Conservation (phyloP, 73 alveolate genomes). For the Uronychia binucleata region DNA sequence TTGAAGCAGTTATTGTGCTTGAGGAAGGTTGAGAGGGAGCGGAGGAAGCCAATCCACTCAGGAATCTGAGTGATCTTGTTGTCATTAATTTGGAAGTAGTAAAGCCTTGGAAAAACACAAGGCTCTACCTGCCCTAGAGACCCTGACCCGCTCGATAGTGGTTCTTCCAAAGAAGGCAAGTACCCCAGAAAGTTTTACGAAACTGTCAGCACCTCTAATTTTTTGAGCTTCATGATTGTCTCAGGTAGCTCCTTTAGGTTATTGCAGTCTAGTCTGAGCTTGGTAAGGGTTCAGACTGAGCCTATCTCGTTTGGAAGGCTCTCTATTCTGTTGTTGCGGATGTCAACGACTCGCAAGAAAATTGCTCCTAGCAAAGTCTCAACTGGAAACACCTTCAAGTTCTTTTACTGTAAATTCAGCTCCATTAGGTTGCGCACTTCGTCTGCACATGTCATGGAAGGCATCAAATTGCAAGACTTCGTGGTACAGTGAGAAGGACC, state of each 20-base stretch:
- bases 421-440: neutral
- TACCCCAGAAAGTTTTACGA: neutral
- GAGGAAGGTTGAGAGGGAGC: constrained; percentile 4
- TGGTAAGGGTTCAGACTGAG: neutral
- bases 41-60: neutral
- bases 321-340: neutral
- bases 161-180: neutral
- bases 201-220: neutral
- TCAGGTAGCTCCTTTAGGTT: neutral
- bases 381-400: neutral
- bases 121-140: neutral
- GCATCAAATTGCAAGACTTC: neutral
- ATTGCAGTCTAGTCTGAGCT: neutral
- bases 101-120: neutral
- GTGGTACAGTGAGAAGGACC: neutral
- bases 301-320: neutral
- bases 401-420: neutral
- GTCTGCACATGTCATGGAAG: neutral
- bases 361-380: neutral
- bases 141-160: neutral
- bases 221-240: too few species aligned
- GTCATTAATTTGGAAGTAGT: neutral
- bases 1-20: constrained; percentile 18
- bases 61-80: neutral
- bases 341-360: neutral